Conservation (phyloP, 1,284 basidiomycete genomes). For the Microbotryum saponariae region DNA sequence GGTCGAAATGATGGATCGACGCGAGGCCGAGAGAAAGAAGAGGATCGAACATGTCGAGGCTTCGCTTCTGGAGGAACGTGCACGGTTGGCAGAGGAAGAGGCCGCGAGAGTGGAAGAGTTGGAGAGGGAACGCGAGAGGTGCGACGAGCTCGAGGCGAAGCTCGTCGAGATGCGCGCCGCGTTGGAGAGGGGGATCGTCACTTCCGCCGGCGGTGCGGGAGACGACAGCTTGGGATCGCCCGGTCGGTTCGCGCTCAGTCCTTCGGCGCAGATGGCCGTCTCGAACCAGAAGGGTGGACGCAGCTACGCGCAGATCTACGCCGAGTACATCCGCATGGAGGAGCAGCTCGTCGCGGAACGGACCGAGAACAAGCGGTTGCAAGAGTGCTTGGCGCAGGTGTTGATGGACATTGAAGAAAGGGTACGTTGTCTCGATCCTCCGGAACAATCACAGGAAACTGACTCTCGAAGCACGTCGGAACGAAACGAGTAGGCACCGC, state of each 20-base stretch:
- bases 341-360: constrained; percentile 69
- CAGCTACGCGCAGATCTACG: constrained; percentile 81
- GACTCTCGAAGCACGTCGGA: not conserved
- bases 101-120: constrained; percentile 55
- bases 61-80: constrained; percentile 65
- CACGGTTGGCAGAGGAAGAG: constrained; percentile 59
- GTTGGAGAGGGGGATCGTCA: constrained; percentile 36
- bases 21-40: constrained; percentile 67
- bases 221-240: constrained; percentile 13
- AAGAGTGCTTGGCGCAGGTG: constrained; percentile 61
- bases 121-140: constrained; percentile 47
- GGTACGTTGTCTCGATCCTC: constrained; percentile 47
- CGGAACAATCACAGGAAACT: not conserved
- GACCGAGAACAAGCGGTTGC: constrained; percentile 71
- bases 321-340: constrained; percentile 76
- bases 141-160: constrained; percentile 43
- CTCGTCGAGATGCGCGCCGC: constrained; percentile 42
- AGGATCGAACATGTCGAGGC: constrained; percentile 68
- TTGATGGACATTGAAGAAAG: constrained; percentile 78
- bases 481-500: constrained; percentile 58
- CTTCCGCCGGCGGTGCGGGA: constrained; percentile 4
- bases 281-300: constrained; percentile 52
- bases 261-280: constrained; percentile 20
- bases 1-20: constrained; percentile 69
- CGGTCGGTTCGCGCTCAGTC: constrained; percentile 21